phyloP scores from a whole-genome alignment of 208 protist genomes.

The Leishmania major region DNA sequence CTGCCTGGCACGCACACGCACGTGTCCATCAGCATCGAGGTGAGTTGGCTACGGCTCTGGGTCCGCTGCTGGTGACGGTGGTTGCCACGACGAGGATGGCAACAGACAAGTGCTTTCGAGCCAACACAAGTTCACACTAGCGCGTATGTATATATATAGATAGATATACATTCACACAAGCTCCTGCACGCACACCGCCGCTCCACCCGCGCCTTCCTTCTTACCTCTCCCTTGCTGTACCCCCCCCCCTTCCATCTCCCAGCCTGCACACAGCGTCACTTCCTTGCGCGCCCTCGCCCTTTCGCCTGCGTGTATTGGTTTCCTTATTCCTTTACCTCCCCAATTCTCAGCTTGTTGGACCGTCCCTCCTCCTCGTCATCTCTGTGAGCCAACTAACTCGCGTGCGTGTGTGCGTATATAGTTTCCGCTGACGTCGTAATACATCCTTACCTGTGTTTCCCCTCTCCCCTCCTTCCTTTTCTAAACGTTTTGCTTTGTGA shows the following conservation, averaged over 20 bases:
- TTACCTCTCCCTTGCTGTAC: not conserved
- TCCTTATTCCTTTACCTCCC: not conserved
- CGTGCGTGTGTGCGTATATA: not conserved
- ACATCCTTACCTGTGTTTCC: not conserved
- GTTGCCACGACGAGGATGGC: not conserved
- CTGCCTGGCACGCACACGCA: not conserved
- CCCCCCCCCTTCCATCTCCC: not conserved
- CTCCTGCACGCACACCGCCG: not conserved
- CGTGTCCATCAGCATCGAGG: not conserved
- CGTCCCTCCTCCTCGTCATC: not conserved
- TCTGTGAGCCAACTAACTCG: not conserved
- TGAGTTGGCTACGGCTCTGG: not conserved
- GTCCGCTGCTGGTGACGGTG: not conserved
- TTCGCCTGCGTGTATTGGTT: not conserved
- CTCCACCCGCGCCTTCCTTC: not conserved
- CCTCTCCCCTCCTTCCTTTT: constrained; percentile 1
- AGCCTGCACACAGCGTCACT: not conserved
- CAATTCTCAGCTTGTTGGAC: not conserved
- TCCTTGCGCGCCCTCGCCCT: not conserved
- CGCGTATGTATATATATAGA: not conserved
- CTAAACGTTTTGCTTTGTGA: not conserved
- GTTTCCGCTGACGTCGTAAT: not conserved
- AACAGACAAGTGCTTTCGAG: not conserved
- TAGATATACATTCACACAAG: not conserved
- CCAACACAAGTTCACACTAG: not conserved